phyloP scores from a whole-genome alignment of 371 early-diverging fungal species.

The Dentiscutata heterogama region DNA sequence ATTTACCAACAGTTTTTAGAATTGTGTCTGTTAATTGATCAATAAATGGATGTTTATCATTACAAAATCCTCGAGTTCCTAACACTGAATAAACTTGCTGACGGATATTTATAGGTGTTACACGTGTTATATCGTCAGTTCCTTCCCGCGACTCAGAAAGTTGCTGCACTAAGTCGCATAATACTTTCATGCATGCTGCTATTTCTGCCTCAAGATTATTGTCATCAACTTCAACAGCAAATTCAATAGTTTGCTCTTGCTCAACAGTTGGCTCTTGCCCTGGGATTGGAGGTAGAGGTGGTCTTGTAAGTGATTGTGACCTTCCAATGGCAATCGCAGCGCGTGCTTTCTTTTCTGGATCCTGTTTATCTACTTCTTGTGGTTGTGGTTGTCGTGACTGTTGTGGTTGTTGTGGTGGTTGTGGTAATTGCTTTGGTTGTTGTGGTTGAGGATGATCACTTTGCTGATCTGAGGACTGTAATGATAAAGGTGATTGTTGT shows the following conservation, averaged over 20 bases:
- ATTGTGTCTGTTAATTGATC: background rate
- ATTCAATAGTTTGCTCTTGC: too few relatives aligned
- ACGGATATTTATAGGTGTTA: slow-evolving; percentile 44
- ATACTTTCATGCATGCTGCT: background rate
- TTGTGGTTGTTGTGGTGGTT: background rate
- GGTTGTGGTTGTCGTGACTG: background rate
- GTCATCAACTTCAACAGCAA: background rate
- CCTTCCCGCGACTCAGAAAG: slow-evolving; percentile 32
- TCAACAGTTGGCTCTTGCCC: background rate
- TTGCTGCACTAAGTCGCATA: slow-evolving; percentile 9
- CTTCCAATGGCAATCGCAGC: too few relatives aligned
- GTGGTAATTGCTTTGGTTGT: background rate
- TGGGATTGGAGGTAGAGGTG: background rate
- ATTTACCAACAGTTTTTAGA: background rate
- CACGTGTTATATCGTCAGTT: slow-evolving; percentile 25
- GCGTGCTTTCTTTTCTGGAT: too few relatives aligned
- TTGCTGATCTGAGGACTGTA: too few relatives aligned
- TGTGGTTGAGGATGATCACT: too few relatives aligned
- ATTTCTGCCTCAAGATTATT: slow-evolving; percentile 38
- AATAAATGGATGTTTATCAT: slow-evolving; percentile 35
- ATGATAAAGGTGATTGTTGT: background rate
- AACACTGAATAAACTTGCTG: slow-evolving; percentile 44
- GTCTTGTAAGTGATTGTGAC: too few relatives aligned
- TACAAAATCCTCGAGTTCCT: slow-evolving; percentile 38
- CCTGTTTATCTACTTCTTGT: too few relatives aligned